A percentile compares a stretch with the other conserved stretches of the same genome.
Evolutionary conservation across 2,329 filamentous ascomycete species (phyloP).

Genomic region (Coleophoma crateriformis): DNA sequence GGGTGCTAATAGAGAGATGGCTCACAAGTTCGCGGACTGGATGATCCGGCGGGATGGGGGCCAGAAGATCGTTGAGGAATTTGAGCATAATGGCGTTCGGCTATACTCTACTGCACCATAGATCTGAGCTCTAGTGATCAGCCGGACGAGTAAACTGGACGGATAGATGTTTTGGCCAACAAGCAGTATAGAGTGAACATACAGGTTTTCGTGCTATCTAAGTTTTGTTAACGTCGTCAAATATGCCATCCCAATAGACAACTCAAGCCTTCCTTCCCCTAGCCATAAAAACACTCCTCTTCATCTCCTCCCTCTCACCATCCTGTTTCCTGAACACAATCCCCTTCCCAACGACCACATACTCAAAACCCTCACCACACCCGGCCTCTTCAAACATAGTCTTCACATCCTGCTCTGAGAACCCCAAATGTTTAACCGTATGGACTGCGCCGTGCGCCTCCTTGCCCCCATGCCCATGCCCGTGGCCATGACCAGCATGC

Average conservation of each 20-base stretch:
- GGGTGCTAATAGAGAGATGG: constrained; percentile 27
- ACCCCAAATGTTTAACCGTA: constrained; percentile 62
- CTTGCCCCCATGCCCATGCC: constrained; percentile 14
- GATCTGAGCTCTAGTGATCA: too few species aligned
- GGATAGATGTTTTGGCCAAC: too few species aligned
- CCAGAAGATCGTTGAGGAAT: constrained; percentile 30
- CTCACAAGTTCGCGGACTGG: constrained; percentile 33
- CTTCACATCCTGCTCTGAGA: constrained; percentile 52
- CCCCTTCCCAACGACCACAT: constrained; percentile 28
- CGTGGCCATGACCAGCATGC: constrained; percentile 29
- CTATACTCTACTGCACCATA: constrained; percentile 31
- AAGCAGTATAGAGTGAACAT: too few species aligned
- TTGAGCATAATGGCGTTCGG: constrained; percentile 30
- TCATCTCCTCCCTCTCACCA: constrained; percentile 1
- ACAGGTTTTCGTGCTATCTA: too few species aligned
- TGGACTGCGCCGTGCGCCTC: constrained; percentile 24
- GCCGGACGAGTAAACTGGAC: too few species aligned
- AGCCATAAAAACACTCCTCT: background rate
- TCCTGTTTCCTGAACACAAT: constrained; percentile 16
- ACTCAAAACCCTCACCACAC: constrained; percentile 47
- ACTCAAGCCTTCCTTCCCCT: background rate
- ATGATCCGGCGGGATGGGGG: constrained; percentile 27
- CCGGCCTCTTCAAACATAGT: constrained; percentile 61
- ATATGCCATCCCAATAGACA: too few species aligned
- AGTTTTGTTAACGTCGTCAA: too few species aligned